phyloP scores from a whole-genome alignment of 2,329 filamentous ascomycete genomes.

The Drechslerella dactyloides region DNA sequence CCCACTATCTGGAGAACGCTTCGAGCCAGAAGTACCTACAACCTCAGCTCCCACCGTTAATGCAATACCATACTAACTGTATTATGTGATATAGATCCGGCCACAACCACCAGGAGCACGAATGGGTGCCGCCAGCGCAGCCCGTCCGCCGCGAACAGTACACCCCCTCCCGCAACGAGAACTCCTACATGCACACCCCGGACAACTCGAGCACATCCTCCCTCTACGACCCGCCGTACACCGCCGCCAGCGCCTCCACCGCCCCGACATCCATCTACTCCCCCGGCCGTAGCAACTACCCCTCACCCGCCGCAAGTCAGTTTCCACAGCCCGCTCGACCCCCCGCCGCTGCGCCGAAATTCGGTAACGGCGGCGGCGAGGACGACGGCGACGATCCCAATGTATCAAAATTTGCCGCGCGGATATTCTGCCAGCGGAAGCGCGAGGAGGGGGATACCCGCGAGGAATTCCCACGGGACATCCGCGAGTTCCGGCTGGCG shows the following conservation, averaged over 20 bases:
- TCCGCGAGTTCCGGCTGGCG: constrained; percentile 34
- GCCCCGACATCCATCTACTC: constrained; percentile 26
- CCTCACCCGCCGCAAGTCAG: not conserved
- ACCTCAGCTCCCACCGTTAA: not conserved
- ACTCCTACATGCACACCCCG: constrained; percentile 2
- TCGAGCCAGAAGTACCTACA: no score
- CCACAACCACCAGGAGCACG: constrained; percentile 33
- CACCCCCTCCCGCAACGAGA: constrained; percentile 8
- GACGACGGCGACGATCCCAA: constrained; percentile 30
- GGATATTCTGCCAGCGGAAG: constrained; percentile 45
- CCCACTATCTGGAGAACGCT: no score
- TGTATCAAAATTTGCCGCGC: constrained; percentile 40
- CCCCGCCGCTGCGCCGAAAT: not conserved
- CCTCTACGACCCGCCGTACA: constrained; percentile 15
- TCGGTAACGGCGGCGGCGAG: not conserved
- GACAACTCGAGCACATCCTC: constrained; percentile 37
- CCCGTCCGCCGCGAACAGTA: constrained; percentile 2
- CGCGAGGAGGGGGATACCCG: constrained; percentile 28
- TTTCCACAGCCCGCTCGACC: not conserved
- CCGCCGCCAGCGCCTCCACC: constrained; percentile 4
- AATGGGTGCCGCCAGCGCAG: constrained; percentile 12
- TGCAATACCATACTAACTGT: not conserved
- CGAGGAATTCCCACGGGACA: constrained; percentile 43
- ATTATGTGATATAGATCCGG: constrained; percentile 3
- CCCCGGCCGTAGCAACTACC: constrained; percentile 14